phyloP scores from a whole-genome alignment of 108 stramenopile species.

The Nitzschia sp. region DNA sequence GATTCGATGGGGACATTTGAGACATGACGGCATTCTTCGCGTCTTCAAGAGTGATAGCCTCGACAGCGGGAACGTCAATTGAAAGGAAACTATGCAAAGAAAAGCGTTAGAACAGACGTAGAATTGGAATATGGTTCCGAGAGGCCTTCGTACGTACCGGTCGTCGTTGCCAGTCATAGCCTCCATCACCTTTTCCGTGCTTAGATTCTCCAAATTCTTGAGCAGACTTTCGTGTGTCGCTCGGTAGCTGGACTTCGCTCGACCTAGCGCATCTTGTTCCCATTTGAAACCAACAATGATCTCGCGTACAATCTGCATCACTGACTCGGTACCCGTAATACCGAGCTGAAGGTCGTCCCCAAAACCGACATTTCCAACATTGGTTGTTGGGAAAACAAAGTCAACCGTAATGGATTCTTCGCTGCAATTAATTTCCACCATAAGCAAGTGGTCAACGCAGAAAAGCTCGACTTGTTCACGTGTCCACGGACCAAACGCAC shows the following conservation, averaged over 20 bases:
- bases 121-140: too few relatives aligned
- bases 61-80: slow-evolving; percentile 81
- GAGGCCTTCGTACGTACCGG: slow-evolving; percentile 44
- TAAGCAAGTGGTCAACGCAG: slow-evolving; percentile 96
- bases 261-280: slow-evolving; percentile 94
- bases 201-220: slow-evolving; percentile 87
- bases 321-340: slow-evolving; percentile 93
- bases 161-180: slow-evolving; percentile 71
- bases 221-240: slow-evolving; percentile 83
- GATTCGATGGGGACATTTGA: slow-evolving; percentile 80
- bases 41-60: slow-evolving; percentile 85
- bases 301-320: slow-evolving; percentile 91
- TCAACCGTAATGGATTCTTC: slow-evolving; percentile 93
- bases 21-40: slow-evolving; percentile 90
- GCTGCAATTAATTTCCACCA: slow-evolving; percentile 96
- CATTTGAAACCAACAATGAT: slow-evolving; percentile 93
- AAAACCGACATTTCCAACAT: slow-evolving; percentile 86
- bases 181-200: slow-evolving; percentile 84
- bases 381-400: slow-evolving; percentile 95
- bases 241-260: slow-evolving; percentile 91
- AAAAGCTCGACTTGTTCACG: slow-evolving; percentile 98
- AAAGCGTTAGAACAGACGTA: neutral
- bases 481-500: slow-evolving; percentile 91
- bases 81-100: slow-evolving; percentile 76
- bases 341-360: slow-evolving; percentile 79